Evolutionary conservation across 2,329 filamentous ascomycete genomes (phyloP).

Genomic region (Chaetothyriales sp.): DNA sequence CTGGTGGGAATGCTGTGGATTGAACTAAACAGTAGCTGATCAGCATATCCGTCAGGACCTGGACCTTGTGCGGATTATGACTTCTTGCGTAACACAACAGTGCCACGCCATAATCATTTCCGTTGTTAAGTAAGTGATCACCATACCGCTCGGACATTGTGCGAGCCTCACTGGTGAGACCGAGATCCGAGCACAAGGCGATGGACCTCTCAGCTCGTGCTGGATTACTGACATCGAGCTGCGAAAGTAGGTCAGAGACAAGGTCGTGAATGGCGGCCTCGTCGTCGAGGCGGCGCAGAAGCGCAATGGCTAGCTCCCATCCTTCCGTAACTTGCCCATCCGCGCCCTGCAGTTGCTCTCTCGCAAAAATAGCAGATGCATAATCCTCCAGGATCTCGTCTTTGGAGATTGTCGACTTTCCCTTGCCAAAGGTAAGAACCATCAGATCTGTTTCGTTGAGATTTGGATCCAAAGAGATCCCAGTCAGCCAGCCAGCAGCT

Average conservation of each 20-base stretch:
- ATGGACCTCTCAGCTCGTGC: slow-evolving; percentile 69
- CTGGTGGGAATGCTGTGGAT: slow-evolving; percentile 62
- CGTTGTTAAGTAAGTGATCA: slow-evolving; percentile 55
- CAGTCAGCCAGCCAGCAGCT: slow-evolving; percentile 60
- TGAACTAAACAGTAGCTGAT: slow-evolving; percentile 78
- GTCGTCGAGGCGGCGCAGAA: slow-evolving; percentile 69
- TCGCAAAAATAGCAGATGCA: slow-evolving; percentile 44
- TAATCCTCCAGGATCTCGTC: slow-evolving; percentile 68
- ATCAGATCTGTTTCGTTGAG: slow-evolving; percentile 75
- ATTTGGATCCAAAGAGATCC: slow-evolving; percentile 24
- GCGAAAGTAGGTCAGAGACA: slow-evolving; percentile 57
- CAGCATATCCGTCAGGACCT: slow-evolving; percentile 70
- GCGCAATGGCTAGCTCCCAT: slow-evolving; percentile 77
- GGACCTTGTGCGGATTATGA: slow-evolving; percentile 62
- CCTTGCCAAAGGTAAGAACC: slow-evolving; percentile 55
- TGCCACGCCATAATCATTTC: slow-evolving; percentile 68
- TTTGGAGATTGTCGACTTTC: slow-evolving; percentile 52
- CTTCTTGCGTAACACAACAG: slow-evolving; percentile 84
- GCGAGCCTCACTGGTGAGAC: slow-evolving; percentile 63
- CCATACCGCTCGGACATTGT: slow-evolving; percentile 78
- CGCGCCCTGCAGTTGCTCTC: slow-evolving; percentile 21
- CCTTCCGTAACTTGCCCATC: slow-evolving; percentile 43
- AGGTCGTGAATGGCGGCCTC: slow-evolving; percentile 54
- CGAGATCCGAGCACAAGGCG: slow-evolving; percentile 59
- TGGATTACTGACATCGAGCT: slow-evolving; percentile 56